Evolutionary conservation across 164 flowering plant species (phyloP), one percentile per base, ranked within the genome.

Genomic region (Pachysandra terminalis): DNA sequence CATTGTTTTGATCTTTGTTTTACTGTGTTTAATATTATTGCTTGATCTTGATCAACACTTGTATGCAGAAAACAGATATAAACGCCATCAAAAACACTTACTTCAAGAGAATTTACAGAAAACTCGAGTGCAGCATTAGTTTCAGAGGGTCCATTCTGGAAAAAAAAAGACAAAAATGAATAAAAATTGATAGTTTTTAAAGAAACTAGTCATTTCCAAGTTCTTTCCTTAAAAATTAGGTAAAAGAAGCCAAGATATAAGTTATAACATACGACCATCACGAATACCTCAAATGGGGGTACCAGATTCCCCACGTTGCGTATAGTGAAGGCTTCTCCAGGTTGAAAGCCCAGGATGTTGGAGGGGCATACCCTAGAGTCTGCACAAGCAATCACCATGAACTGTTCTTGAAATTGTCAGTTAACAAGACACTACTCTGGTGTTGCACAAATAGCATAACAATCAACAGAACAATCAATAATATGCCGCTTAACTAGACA

Each of bases 321-420:
- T 17, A 93, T 74, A 19, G 75, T 77, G 76, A 93, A 96, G 56
- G 99, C 96, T 65, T 93, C 99, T 17, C 98, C 99, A 10, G 98
- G 95, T 79, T 96, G 83, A 80, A 96, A 84, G 66, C 98, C 97
- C 32, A 92, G 79, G 75, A 96, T 85, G 69, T 40, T 74, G 17
- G 99, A 90, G 9, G 97, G 99, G 78, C 99, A 96, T 37, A 96
- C 98, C 71, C 98, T 85, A 26, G 99, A 96, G 78, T 96, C 99
- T 71, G 90, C 99, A 81, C 99, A 96, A 74, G 99, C 89, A 86
- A 96, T 87, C 74, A 93, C 92, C 89, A 90, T 78, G 68, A 93
- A 93, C 99, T 93, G 88, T 77, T 64, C 73, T 59, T 63, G 64
- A 70, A 74, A 56, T 41, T 24, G 70, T 84, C 69, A 85, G 88